Base-by-base conservation (phyloP, 116 monocot species). In the Cymodocea nodosa region DNA sequence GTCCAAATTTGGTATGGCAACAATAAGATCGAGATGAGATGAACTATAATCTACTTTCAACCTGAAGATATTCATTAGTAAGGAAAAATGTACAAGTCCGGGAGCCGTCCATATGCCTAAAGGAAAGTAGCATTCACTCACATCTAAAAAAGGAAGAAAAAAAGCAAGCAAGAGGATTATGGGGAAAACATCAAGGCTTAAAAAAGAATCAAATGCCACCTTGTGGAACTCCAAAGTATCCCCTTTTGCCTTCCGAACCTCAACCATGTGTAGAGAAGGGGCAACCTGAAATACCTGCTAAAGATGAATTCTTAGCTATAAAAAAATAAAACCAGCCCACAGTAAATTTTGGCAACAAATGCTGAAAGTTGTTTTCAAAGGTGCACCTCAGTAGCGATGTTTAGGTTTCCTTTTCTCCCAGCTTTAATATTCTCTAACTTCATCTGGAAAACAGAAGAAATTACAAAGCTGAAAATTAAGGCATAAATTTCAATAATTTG, bases 171-270 rank as follows among this genome's bases (percentile, higher is more conserved):
- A 30, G 23, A 13, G 18, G 2, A n/a, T 37, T 18, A 12, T n/a
- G 19, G 10, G 39, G 15, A 37, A 15, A 15, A 4, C 17, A 10
- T 39, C 19, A 62, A 13, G 8, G 25, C 37, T 34, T 62, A 39
- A n/a, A 17, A 62, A 39, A 61, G 61, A 23, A 13, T 54, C 52
- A 18, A 60, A 69, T 25, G 52, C 56, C 76, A 93, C 93, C 88
- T 93, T 86, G n/a, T 93, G 89, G 50, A 93, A 93, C 61, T 93
- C 93, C 60, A 93, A 52, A 14, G 93, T 93, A 44, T 93, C 93
- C n/a, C 93, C 93, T 78, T 86, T 93, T 34, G 83, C 79, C 73
- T 93, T 93, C 35, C 83, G 72, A 1, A 93, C 78, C 76, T 93
- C 93, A 62, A 93, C 93, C 93, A 93, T 89, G 76, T 93, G 93